These are phyloP conservation scores for Penicillium psychrofluorescens DNA, from an alignment of 495 filamentous ascomycete species.

Conservation along the genomic window DNA sequence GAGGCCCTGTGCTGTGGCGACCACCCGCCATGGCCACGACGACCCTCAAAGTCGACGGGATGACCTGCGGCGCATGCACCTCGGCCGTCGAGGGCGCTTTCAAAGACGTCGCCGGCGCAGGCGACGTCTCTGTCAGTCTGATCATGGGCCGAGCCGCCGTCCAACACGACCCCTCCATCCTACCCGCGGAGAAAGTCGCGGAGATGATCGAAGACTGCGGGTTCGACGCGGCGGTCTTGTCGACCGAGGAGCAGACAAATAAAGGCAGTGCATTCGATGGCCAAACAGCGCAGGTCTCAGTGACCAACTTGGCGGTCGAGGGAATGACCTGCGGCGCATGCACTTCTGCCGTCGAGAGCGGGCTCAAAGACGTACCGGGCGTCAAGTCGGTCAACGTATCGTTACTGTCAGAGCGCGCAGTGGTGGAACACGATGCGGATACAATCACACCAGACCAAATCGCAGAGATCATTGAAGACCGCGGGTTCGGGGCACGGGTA, in stretches of 20 bases:
- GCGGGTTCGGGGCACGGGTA: constrained; percentile 85
- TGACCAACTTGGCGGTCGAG: constrained; percentile 82
- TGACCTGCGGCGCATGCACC: constrained; percentile 93
- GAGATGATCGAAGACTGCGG: constrained; percentile 90
- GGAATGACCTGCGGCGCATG: constrained; percentile 98
- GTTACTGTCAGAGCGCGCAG: constrained; percentile 59
- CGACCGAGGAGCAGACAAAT: constrained; percentile 53
- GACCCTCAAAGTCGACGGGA: constrained; percentile 79
- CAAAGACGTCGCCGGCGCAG: constrained; percentile 68
- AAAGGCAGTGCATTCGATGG: constrained; percentile 14
- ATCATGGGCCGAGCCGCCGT: constrained; percentile 90
- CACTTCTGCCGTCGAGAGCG: constrained; percentile 81
- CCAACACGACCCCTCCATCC: constrained; percentile 71
- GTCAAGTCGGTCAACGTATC: constrained; percentile 83
- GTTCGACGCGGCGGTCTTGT: constrained; percentile 88
- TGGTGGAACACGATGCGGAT: constrained; percentile 69
- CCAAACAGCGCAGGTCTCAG: constrained; percentile 36
- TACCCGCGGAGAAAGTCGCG: constrained; percentile 65
- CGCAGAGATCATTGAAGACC: constrained; percentile 82
- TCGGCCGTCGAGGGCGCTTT: constrained; percentile 82
- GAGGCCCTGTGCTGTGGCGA: constrained; percentile 2
- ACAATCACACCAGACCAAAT: constrained; percentile 61
- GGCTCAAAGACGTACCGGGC: constrained; percentile 64
- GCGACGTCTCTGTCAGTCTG: constrained; percentile 80
- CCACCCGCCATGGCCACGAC: constrained; percentile 69